phyloP scores from a whole-genome alignment of 2,329 filamentous ascomycete species.

The Cladosporium phlei region DNA sequence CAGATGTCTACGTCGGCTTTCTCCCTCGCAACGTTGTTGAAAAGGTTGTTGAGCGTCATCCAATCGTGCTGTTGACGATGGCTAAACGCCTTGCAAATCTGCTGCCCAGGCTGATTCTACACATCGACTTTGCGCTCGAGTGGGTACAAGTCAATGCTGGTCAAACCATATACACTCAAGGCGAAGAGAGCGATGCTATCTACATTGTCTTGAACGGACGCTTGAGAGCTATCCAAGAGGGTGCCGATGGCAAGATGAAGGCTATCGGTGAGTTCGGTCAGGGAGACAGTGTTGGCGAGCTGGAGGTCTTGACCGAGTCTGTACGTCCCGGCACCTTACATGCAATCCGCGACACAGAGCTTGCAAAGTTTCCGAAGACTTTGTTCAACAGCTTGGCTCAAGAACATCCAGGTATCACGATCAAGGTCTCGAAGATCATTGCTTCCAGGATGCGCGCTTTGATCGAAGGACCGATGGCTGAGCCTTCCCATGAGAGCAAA shows the following conservation, averaged over 20 bases:
- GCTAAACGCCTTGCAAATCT: constrained; percentile 89
- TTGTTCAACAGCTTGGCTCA: constrained; percentile 96
- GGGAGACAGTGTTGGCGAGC: constrained; percentile 93
- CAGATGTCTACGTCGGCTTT: constrained; percentile 96
- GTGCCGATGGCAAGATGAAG: constrained; percentile 72
- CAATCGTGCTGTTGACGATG: constrained; percentile 89
- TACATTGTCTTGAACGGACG: constrained; percentile 96
- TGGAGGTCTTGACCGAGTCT: constrained; percentile 95
- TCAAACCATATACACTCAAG: constrained; percentile 88
- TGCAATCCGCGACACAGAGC: constrained; percentile 91
- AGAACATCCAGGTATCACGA: constrained; percentile 95
- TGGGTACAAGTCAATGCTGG: constrained; percentile 97
- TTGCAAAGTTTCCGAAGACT: constrained; percentile 92
- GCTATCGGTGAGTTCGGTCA: constrained; percentile 92
- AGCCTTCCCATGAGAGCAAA: constrained; percentile 41
- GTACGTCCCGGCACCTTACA: constrained; percentile 85
- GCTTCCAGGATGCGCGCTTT: constrained; percentile 88
- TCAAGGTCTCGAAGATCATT: constrained; percentile 98
- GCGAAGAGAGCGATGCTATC: constrained; percentile 94
- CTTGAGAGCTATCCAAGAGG: constrained; percentile 76
- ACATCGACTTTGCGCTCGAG: constrained; percentile 97
- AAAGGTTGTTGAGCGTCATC: constrained; percentile 86
- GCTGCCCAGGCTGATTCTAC: constrained; percentile 80
- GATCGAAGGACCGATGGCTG: constrained; percentile 70
- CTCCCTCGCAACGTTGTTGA: constrained; percentile 80